phyloP scores from a whole-genome alignment of 2,329 filamentous ascomycete genomes.

The Hypoxylon sp. region DNA sequence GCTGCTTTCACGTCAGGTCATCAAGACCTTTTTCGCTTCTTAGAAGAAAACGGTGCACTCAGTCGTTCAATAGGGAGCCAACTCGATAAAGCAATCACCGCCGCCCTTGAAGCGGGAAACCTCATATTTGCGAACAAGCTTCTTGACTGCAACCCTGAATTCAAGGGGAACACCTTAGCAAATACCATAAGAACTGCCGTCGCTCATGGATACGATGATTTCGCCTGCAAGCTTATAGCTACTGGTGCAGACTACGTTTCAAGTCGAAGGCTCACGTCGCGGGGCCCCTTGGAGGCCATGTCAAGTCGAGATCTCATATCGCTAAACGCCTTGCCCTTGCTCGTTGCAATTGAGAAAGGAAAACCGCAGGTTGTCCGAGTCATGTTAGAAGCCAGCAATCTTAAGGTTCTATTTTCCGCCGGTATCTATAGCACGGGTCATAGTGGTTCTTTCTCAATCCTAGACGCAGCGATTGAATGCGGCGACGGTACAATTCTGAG shows the following conservation, averaged over 20 bases:
- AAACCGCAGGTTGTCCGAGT: background rate
- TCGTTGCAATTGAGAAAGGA: background rate
- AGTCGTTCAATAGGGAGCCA: too few relatives aligned
- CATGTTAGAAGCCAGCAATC: background rate
- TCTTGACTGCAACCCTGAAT: background rate
- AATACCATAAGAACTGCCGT: background rate
- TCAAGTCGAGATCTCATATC: too few relatives aligned
- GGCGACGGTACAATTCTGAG: background rate
- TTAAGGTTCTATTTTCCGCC: too few relatives aligned
- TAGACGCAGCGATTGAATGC: background rate
- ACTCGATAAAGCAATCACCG: background rate
- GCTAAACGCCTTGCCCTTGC: too few relatives aligned
- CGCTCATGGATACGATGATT: background rate
- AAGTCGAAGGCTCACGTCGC: too few relatives aligned
- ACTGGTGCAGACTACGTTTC: too few relatives aligned
- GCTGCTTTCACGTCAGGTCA: constrained; percentile 10
- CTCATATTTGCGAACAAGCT: background rate
- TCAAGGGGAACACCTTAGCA: background rate
- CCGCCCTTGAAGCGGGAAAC: background rate
- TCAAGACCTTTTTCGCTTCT: background rate
- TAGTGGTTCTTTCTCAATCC: too few relatives aligned
- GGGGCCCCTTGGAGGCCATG: too few relatives aligned
- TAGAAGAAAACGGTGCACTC: background rate
- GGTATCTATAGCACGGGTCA: too few relatives aligned
- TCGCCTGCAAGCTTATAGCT: background rate